Evolutionary conservation across 805 yeast genomes (phyloP).

Genomic region (Kluyveromyces wickerhamii): DNA sequence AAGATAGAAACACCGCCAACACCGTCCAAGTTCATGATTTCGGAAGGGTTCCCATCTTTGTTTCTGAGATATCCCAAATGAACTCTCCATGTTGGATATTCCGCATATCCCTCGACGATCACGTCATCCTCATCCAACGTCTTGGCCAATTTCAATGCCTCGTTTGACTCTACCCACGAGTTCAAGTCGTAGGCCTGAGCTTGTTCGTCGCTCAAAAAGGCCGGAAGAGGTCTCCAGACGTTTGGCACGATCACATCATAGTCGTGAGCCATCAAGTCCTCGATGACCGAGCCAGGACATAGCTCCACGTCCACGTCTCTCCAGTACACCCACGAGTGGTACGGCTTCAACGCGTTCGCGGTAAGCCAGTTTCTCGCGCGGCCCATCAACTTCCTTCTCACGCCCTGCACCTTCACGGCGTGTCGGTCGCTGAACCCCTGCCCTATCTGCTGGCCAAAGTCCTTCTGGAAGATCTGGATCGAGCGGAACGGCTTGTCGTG

Average conservation of each 20-base stretch:
- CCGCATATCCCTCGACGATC: conserved; percentile 82
- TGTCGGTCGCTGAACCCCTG: conserved; percentile 81
- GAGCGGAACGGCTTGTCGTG: conserved; percentile 67
- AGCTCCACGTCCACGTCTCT: conserved; percentile 80
- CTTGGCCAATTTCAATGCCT: conserved; percentile 60
- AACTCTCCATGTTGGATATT: conserved; percentile 78
- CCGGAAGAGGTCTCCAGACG: conserved; percentile 96
- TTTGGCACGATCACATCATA: conserved; percentile 75
- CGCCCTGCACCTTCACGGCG: conserved; percentile 79
- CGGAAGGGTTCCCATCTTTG: conserved; percentile 49
- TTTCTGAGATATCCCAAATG: conserved; percentile 70
- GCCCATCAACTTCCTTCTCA: conserved; percentile 77
- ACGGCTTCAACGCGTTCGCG: conserved; percentile 64
- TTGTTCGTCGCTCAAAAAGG: conserved; percentile 65
- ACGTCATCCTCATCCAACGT: conserved; percentile 71
- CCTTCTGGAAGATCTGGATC: conserved; percentile 71
- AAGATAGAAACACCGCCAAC: conserved; percentile 88
- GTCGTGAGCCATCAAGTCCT: conserved; percentile 60
- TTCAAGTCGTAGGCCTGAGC: conserved; percentile 95
- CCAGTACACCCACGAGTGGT: conserved; percentile 90
- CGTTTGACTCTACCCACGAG: conserved; percentile 88
- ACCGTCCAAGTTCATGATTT: conserved; percentile 69
- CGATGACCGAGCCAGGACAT: conserved; percentile 70
- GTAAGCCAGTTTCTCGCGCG: conserved; percentile 81
- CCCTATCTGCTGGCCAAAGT: conserved; percentile 78